Conservation (phyloP, 2,329 filamentous ascomycete species). For the Aspergillus ustus region DNA sequence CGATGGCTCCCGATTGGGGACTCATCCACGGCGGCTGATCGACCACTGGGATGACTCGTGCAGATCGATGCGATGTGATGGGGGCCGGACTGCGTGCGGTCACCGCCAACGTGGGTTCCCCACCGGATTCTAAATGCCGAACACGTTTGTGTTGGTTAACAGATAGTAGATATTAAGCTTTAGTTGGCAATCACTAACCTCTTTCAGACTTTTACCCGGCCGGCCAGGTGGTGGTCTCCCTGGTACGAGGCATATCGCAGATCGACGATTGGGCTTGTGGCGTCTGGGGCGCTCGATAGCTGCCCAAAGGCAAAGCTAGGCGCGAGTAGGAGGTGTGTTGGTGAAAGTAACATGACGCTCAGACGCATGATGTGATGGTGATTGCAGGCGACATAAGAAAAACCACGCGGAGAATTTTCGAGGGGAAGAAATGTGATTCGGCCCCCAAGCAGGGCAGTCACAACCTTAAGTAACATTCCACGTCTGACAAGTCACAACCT, state of each 20-base stretch:
- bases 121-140: constrained; percentile 34
- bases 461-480: too few species aligned
- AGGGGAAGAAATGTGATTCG: too few species aligned
- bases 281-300: not conserved
- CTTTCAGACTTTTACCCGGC: constrained; percentile 51
- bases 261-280: constrained; percentile 38
- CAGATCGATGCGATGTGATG: constrained; percentile 26
- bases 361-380: not conserved
- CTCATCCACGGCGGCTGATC: constrained; percentile 36
- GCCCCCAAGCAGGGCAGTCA: too few species aligned
- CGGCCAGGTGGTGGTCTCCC: constrained; percentile 46
- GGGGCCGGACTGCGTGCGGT: constrained; percentile 28
- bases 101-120: constrained; percentile 41
- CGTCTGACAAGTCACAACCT: too few species aligned
- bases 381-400: too few species aligned
- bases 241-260: constrained; percentile 54
- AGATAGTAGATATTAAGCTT: too few species aligned
- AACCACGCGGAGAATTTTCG: too few species aligned
- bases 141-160: not conserved
- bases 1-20: constrained; percentile 35
- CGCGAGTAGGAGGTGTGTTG: constrained; percentile 4
- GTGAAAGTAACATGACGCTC: not conserved
- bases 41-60: constrained; percentile 29
- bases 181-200: constrained; percentile 41
- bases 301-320: not conserved